Conservation (phyloP, 352 stramenopile species). For the Detonula confervacea region DNA sequence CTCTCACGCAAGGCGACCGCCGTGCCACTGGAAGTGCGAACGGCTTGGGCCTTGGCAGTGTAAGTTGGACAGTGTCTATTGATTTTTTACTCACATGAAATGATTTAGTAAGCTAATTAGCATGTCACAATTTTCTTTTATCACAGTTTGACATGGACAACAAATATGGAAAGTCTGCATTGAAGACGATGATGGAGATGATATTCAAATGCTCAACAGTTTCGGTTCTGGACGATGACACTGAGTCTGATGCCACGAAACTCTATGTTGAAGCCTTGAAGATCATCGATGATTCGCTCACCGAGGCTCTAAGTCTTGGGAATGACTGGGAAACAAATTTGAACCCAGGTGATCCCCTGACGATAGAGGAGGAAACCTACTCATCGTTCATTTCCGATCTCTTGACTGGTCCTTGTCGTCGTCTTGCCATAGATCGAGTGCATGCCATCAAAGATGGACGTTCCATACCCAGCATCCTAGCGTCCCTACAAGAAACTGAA, state of each 20-base stretch:
- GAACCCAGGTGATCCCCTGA: neutral
- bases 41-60: conserved; percentile 37
- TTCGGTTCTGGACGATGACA: neutral
- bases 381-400: conserved; percentile 29
- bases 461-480: conserved; percentile 27
- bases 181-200: conserved; percentile 37
- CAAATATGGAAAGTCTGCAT: conserved; percentile 37
- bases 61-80: neutral
- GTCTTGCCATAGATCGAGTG: conserved; percentile 37
- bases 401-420: conserved; percentile 7
- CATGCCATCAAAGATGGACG: conserved; percentile 48
- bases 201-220: conserved; percentile 26
- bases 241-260: conserved; percentile 6
- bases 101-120: no score
- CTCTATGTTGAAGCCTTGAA: conserved; percentile 34
- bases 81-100: neutral
- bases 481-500: conserved; percentile 28
- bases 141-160: conserved; percentile 61
- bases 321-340: conserved; percentile 22
- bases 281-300: conserved; percentile 37
- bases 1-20: conserved; percentile 86
- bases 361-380: conserved; percentile 22
- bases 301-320: conserved; percentile 27
- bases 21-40: conserved; percentile 63
- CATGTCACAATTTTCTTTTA: neutral